Conservation (phyloP, 2,329 filamentous ascomycete species). For the Gaeumannomyces tritici region DNA sequence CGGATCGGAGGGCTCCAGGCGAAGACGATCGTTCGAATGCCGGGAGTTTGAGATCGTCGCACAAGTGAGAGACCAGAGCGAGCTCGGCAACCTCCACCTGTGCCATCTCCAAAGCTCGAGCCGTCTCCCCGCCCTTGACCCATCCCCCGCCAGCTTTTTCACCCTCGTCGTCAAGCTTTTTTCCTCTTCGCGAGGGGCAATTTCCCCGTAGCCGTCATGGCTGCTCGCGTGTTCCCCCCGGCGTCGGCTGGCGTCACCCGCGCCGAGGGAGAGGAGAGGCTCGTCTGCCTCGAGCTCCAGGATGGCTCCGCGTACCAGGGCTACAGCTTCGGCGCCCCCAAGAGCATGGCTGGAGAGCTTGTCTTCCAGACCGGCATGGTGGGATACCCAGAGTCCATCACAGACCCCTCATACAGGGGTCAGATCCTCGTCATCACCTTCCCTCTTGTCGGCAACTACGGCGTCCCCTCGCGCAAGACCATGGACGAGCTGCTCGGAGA, state of each 20-base stretch:
- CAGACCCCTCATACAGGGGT: conserved; percentile 78
- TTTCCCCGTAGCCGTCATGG: conserved; percentile 17
- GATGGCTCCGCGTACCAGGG: conserved; percentile 89
- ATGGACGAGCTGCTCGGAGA: conserved; percentile 78
- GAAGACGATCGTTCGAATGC: conserved; percentile 1
- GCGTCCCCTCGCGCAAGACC: conserved; percentile 79
- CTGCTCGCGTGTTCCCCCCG: conserved; percentile 35
- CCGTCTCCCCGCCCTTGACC: not conserved
- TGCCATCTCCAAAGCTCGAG: not conserved
- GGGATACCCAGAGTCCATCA: conserved; percentile 93
- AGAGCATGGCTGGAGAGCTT: conserved; percentile 90
- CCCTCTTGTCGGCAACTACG: conserved; percentile 96
- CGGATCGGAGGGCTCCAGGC: conserved; percentile 3
- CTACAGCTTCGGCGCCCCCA: conserved; percentile 91
- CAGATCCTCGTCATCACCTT: conserved; percentile 99
- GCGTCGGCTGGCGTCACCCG: conserved; percentile 51
- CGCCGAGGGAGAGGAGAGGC: conserved; percentile 41
- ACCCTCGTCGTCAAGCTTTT: not conserved
- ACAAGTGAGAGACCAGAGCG: not conserved
- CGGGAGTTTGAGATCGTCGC: conserved; percentile 1
- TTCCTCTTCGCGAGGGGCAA: not conserved
- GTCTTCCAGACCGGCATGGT: conserved; percentile 99
- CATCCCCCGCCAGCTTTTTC: not conserved
- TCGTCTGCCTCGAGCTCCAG: conserved; percentile 83
- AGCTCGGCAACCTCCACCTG: not conserved